A percentile compares a stretch with the other conserved stretches of the same genome.
These are phyloP conservation scores for Globisporangium yorkense DNA, from an alignment of 352 stramenopile species.

Conservation along the genomic window DNA sequence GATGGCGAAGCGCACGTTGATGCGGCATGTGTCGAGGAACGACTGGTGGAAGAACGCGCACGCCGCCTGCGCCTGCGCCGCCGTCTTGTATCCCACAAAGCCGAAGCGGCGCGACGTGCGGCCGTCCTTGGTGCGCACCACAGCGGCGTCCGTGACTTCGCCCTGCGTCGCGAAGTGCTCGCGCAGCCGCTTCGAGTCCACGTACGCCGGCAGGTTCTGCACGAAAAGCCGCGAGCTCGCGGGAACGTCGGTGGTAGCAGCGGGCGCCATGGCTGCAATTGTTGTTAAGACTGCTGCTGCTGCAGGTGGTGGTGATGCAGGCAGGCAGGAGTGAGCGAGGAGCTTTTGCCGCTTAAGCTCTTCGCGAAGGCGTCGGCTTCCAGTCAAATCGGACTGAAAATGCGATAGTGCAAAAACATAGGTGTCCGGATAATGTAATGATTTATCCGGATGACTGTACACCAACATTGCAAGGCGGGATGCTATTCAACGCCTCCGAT, in stretches of 20 bases:
- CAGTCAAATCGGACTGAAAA: background rate
- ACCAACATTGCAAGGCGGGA: no score
- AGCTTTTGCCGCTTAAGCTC: background rate
- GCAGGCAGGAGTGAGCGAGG: no score
- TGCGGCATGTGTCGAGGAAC: slow-evolving; percentile 88
- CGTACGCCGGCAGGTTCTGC: slow-evolving; percentile 77
- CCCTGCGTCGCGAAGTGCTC: slow-evolving; percentile 73
- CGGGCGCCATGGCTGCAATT: background rate
- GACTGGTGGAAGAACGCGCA: slow-evolving; percentile 75
- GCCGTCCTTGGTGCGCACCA: slow-evolving; percentile 88
- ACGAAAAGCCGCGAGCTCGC: slow-evolving; percentile 64
- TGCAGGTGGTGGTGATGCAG: background rate
- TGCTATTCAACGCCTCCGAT: no score
- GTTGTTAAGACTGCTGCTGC: background rate
- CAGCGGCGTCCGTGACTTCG: slow-evolving; percentile 86
- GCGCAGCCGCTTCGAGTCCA: slow-evolving; percentile 64
- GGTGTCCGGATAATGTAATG: background rate
- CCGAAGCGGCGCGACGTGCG: slow-evolving; percentile 79
- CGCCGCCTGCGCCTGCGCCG: slow-evolving; percentile 47
- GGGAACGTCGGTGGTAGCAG: background rate
- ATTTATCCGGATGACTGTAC: no score
- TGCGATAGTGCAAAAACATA: background rate
- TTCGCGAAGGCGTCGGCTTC: background rate
- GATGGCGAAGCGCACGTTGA: slow-evolving; percentile 82
- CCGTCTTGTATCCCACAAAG: slow-evolving; percentile 80